phyloP scores from a whole-genome alignment of 495 filamentous ascomycete species.

The Astrocystis sublimbata region DNA sequence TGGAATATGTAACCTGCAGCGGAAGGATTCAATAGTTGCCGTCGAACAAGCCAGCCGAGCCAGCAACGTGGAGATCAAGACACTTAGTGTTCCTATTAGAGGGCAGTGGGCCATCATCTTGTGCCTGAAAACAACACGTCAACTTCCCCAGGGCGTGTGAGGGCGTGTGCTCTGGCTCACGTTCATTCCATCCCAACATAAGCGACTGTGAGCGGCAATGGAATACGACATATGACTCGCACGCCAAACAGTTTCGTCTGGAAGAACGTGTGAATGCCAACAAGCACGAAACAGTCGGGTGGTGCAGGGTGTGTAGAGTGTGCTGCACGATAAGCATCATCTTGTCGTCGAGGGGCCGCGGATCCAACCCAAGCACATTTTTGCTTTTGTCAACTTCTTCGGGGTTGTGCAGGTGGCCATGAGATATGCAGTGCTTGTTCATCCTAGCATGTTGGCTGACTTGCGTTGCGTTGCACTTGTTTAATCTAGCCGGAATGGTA shows the following conservation, averaged over 20 bases:
- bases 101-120: background rate
- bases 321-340: slow-evolving; percentile 3
- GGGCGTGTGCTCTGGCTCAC: background rate
- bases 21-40: background rate
- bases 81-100: background rate
- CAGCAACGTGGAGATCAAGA: background rate
- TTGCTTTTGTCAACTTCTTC: slow-evolving; percentile 11
- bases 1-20: slow-evolving; percentile 6
- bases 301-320: background rate
- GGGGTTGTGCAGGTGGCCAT: slow-evolving; percentile 2
- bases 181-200: background rate
- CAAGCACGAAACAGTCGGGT: background rate
- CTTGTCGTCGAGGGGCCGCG: background rate
- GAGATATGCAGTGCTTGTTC: slow-evolving; percentile 3
- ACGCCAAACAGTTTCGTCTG: background rate
- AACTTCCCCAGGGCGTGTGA: background rate
- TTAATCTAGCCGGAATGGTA: slow-evolving; percentile 4
- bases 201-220: background rate
- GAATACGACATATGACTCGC: background rate
- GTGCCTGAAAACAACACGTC: background rate
- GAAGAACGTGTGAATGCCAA: background rate
- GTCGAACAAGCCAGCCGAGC: background rate
- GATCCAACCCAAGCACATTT: background rate
- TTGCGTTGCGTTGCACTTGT: slow-evolving; percentile 16
- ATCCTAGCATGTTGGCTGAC: slow-evolving; percentile 9